Evolutionary conservation across 208 protist genomes (phyloP), one percentile per base, ranked within the genome.

Genomic region (Trypanosoma vivax): DNA sequence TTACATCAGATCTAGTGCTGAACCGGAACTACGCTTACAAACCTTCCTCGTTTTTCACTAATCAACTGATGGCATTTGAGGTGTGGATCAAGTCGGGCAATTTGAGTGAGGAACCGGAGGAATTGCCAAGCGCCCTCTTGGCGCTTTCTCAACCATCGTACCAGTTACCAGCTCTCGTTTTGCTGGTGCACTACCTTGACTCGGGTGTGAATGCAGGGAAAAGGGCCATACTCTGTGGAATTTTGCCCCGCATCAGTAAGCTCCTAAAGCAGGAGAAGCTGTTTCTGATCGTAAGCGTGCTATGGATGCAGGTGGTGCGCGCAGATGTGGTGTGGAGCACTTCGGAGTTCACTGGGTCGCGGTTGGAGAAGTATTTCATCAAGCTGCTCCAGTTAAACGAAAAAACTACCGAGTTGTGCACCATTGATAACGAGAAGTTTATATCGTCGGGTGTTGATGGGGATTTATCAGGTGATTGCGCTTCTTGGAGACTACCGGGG

Each of bases 21-120:
- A 65, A 79, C 40, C 41, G 61, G 5, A 70, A 52, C 19, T 63
- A 61, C 48, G 60, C 60, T 23, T 97, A 97, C 65, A 53, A 93
- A 58, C 78, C 65, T 39, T 94, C 77, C 19, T 72, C 81, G 21
- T 99, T 99, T 76, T 99, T 99, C 58, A 68, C 76, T 13, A 94
- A 99, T 33, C 98, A 99, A 70, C 79, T 99, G 16, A 97, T 92
- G 2, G 96, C 97, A n/a, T 99, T 99, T 68, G 94, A 98, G 65
- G 88, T 99, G 19, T 99, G 97, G 97, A 79, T 99, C 18, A 78
- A 97, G 49, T 94, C 96, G 27, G 98, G 94, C 0, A 76, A 80
- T 18, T 70, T 86, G 48, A 65, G 76, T 27, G 77, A 94, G 34
- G 61, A 76, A 48, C 97, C 98, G 21, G 87, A 95, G 57, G 96